These are phyloP conservation scores for Firmiana major DNA, from an alignment of 345 rosid genomes.

Conservation along the genomic window DNA sequence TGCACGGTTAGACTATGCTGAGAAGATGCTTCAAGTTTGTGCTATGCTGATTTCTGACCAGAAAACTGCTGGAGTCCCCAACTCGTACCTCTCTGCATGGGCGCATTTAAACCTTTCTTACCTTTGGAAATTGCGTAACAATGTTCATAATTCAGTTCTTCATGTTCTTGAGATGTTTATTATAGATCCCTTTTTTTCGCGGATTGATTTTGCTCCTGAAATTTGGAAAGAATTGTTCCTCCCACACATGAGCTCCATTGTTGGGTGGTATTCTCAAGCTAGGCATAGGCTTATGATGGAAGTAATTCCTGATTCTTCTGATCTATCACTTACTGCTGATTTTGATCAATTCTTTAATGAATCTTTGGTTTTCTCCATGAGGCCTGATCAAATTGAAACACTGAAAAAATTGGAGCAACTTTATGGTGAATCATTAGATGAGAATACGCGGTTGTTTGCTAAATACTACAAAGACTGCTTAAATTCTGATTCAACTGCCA, in stretches of 20 bases:
- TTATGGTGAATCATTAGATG: conserved; percentile 55
- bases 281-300: conserved; percentile 61
- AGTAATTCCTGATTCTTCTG: conserved; percentile 49
- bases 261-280: conserved; percentile 64
- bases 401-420: conserved; percentile 49
- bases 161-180: conserved; percentile 61
- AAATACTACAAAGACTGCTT: conserved; percentile 50
- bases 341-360: conserved; percentile 55
- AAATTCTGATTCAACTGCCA: conserved; percentile 32
- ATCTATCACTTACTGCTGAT: conserved; percentile 54
- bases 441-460: conserved; percentile 55
- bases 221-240: conserved; percentile 65
- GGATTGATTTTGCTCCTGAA: conserved; percentile 62
- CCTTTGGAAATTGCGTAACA: conserved; percentile 47
- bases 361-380: conserved; percentile 44
- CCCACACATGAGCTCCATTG: conserved; percentile 55
- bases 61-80: conserved; percentile 68
- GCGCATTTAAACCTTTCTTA: conserved; percentile 59
- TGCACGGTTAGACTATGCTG: conserved; percentile 54
- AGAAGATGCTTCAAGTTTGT: conserved; percentile 68
- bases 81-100: conserved; percentile 71
- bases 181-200: conserved; percentile 61
- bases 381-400: conserved; percentile 59
- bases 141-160: conserved; percentile 33
- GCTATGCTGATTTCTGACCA: conserved; percentile 49